phyloP scores from a whole-genome alignment of 805 yeast species.

The Yamadazyma phyllophila region DNA sequence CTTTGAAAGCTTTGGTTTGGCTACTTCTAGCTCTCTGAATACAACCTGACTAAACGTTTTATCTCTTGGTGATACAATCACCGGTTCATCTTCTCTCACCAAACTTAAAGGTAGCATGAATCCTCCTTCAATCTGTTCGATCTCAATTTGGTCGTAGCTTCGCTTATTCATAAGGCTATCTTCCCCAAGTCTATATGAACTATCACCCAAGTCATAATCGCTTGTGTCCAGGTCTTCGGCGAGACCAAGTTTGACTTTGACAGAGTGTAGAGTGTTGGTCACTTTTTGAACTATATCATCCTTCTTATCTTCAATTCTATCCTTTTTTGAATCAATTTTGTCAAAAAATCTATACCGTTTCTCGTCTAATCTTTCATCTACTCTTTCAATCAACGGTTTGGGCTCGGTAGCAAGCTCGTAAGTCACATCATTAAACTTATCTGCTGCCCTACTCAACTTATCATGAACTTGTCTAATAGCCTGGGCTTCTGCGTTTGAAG shows the following conservation, averaged over 20 bases:
- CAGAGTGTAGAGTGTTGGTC: background rate
- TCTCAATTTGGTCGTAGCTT: slow-evolving; percentile 2
- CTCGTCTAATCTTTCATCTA: slow-evolving; percentile 20
- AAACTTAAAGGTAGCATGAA: slow-evolving; percentile 21
- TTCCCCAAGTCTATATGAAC: background rate
- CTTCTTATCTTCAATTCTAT: slow-evolving; percentile 9
- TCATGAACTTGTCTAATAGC: slow-evolving; percentile 22
- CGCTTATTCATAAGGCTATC: slow-evolving; percentile 9
- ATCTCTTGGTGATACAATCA: slow-evolving; percentile 16
- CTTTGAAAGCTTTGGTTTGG: slow-evolving; percentile 3
- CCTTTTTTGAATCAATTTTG: slow-evolving; percentile 15
- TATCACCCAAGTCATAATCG: slow-evolving; percentile 6
- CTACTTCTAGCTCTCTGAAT: background rate
- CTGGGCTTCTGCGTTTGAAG: slow-evolving; percentile 16
- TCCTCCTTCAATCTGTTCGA: slow-evolving; percentile 10
- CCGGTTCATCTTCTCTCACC: slow-evolving; percentile 14
- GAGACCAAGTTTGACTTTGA: slow-evolving; percentile 4
- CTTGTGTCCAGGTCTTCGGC: background rate
- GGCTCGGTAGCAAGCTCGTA: slow-evolving; percentile 22
- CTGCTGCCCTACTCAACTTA: slow-evolving; percentile 13
- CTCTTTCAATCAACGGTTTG: slow-evolving; percentile 16
- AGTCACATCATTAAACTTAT: slow-evolving; percentile 17
- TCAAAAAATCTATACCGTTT: slow-evolving; percentile 15
- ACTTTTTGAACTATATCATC: slow-evolving; percentile 10
- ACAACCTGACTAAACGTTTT: slow-evolving; percentile 18